A percentile compares a stretch with the other conserved stretches of the same genome.
These are phyloP conservation scores for Lasiodiplodia sp. DNA, from an alignment of 2,329 filamentous ascomycete genomes.

Conservation along the genomic window DNA sequence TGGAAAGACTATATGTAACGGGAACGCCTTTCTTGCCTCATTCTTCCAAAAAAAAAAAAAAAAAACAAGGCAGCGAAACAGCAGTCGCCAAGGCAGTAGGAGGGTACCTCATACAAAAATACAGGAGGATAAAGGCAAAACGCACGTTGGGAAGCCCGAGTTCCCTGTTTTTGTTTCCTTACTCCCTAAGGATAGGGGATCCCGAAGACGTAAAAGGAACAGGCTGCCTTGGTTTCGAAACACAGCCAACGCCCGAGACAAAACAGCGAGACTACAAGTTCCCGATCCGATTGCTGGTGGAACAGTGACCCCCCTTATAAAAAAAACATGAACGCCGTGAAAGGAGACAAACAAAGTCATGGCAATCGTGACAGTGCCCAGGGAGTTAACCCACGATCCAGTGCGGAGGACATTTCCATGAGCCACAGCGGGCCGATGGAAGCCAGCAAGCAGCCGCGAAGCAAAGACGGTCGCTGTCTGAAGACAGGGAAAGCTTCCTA, in stretches of 20 bases:
- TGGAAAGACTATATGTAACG: background rate
- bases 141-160: background rate
- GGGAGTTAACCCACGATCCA: background rate
- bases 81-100: background rate
- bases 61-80: background rate
- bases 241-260: background rate
- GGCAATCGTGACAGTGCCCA: background rate
- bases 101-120: constrained; percentile 9
- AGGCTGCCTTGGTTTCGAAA: background rate
- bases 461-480: constrained; percentile 8
- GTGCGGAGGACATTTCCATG: background rate
- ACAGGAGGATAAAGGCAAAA: background rate
- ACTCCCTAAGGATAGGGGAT: background rate
- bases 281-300: background rate
- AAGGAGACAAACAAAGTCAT: constrained; percentile 11
- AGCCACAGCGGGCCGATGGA: background rate
- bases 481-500: constrained; percentile 5
- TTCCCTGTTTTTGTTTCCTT: background rate
- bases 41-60: background rate
- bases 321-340: constrained; percentile 5
- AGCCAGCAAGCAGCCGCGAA: constrained; percentile 2
- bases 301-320: background rate
- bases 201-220: background rate
- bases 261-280: background rate
- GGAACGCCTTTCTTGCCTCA: constrained; percentile 19